phyloP scores from a whole-genome alignment of 306 rosid genomes.

The Senna tora region DNA sequence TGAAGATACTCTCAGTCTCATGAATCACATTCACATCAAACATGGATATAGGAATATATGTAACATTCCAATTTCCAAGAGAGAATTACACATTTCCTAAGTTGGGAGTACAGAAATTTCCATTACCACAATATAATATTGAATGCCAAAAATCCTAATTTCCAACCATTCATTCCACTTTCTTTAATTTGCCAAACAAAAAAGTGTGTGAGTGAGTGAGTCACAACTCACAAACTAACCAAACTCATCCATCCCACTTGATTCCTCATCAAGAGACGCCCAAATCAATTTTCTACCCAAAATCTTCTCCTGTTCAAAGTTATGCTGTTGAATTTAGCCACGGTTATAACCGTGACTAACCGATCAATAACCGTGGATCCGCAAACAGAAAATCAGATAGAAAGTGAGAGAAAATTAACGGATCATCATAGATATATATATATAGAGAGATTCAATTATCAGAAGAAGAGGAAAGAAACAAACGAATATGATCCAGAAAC shows the following conservation, averaged over 20 bases:
- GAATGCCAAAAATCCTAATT: not conserved
- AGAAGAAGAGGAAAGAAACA: slow-evolving; percentile 49
- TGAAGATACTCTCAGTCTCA: no score
- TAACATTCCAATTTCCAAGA: not conserved
- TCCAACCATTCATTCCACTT: not conserved
- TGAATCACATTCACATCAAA: no score
- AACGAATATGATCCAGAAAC: slow-evolving; percentile 72
- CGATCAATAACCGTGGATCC: no score
- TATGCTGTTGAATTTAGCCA: no score
- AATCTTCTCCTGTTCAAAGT: no score
- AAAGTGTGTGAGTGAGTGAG: not conserved
- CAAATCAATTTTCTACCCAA: not conserved
- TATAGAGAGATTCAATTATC: not conserved
- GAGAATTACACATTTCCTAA: not conserved
- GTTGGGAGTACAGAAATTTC: not conserved
- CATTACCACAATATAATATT: not conserved
- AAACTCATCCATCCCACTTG: no score
- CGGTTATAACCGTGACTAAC: no score
- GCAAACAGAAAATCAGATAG: not conserved
- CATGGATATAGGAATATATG: no score
- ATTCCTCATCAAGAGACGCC: no score
- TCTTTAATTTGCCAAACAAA: not conserved
- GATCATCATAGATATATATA: no score
- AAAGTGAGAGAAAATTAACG: not conserved
- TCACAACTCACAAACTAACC: no score